Evolutionary conservation across 2,329 filamentous ascomycete genomes (phyloP).

Genomic region (Salinomyces thailandicus): DNA sequence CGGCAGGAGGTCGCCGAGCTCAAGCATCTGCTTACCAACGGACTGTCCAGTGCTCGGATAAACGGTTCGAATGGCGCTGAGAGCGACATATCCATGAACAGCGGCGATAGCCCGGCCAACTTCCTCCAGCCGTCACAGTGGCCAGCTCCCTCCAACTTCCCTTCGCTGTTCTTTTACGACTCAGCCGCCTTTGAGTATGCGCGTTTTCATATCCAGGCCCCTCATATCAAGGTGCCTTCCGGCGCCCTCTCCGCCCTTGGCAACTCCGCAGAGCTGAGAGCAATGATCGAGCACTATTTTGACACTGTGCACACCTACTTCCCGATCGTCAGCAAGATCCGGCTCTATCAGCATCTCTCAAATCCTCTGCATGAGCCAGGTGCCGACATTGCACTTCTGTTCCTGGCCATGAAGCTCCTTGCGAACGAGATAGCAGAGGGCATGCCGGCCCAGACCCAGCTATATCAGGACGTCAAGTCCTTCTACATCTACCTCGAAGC

Average conservation of each 20-base stretch:
- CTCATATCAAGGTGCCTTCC: constrained; percentile 30
- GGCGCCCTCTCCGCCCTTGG: constrained; percentile 29
- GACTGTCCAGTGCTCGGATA: neutral
- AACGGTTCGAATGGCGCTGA: constrained; percentile 2
- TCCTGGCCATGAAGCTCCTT: constrained; percentile 40
- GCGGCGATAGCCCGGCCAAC: constrained; percentile 16
- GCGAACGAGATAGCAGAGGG: constrained; percentile 29
- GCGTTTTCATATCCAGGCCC: constrained; percentile 30
- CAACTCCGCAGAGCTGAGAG: constrained; percentile 28
- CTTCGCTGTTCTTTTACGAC: constrained; percentile 37
- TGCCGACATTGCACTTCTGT: constrained; percentile 38
- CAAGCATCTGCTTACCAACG: constrained; percentile 10
- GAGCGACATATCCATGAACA: constrained; percentile 7
- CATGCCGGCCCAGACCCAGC: constrained; percentile 25
- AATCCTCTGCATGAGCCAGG: constrained; percentile 36
- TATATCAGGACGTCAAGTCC: constrained; percentile 37
- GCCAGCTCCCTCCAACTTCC: constrained; percentile 24
- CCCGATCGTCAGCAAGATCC: constrained; percentile 39
- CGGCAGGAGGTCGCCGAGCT: constrained; percentile 16
- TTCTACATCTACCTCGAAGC: constrained; percentile 34
- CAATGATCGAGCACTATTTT: constrained; percentile 34
- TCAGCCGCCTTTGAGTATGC: constrained; percentile 30
- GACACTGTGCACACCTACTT: constrained; percentile 38
- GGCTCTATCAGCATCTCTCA: constrained; percentile 31
- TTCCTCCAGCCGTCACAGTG: constrained; percentile 11